A percentile compares a stretch with the other conserved stretches of the same genome.
phyloP scores from a whole-genome alignment of 2,329 filamentous ascomycete genomes.

The Calonectria fujianensis region DNA sequence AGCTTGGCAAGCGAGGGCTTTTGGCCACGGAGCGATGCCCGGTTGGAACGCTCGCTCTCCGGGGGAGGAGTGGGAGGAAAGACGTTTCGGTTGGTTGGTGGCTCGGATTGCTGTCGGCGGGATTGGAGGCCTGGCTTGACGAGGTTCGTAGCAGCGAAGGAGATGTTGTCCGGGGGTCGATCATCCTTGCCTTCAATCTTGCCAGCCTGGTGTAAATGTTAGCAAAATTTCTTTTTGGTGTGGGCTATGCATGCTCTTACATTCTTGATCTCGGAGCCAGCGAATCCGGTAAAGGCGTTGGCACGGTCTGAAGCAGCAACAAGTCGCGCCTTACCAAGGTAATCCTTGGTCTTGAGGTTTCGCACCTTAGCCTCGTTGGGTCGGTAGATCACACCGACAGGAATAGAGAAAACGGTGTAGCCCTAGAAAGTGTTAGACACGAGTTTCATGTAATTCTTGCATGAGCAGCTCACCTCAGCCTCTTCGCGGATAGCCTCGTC shows the following conservation, averaged over 20 bases:
- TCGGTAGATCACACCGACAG: conserved; percentile 94
- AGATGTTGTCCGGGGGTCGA: conserved; percentile 87
- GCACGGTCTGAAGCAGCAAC: conserved; percentile 89
- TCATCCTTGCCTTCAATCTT: conserved; percentile 81
- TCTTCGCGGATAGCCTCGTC: conserved; percentile 96
- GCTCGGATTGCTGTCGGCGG: conserved; percentile 89
- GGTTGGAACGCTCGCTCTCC: conserved; percentile 83
- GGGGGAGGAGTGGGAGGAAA: conserved; percentile 99
- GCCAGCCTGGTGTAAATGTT: conserved; percentile 63
- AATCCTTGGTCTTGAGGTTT: conserved; percentile 98
- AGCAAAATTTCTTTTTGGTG: conserved; percentile 29
- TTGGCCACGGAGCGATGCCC: conserved; percentile 75
- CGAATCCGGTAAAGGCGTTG: conserved; percentile 89
- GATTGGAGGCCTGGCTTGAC: conserved; percentile 90
- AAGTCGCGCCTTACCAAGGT: conserved; percentile 95
- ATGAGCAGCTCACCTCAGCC: conserved; percentile 80
- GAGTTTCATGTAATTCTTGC: neutral
- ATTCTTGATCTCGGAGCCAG: conserved; percentile 86
- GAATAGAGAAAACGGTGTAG: conserved; percentile 98
- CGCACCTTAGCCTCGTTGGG: conserved; percentile 99
- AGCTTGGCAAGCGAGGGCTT: conserved; percentile 78
- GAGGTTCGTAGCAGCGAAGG: conserved; percentile 93
- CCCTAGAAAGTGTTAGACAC: conserved; percentile 74
- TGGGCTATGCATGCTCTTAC: conserved; percentile 62
- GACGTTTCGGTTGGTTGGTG: conserved; percentile 84